These are phyloP conservation scores for Camellia oleifera DNA, from an alignment of 179 eudicot species.

Conservation along the genomic window DNA sequence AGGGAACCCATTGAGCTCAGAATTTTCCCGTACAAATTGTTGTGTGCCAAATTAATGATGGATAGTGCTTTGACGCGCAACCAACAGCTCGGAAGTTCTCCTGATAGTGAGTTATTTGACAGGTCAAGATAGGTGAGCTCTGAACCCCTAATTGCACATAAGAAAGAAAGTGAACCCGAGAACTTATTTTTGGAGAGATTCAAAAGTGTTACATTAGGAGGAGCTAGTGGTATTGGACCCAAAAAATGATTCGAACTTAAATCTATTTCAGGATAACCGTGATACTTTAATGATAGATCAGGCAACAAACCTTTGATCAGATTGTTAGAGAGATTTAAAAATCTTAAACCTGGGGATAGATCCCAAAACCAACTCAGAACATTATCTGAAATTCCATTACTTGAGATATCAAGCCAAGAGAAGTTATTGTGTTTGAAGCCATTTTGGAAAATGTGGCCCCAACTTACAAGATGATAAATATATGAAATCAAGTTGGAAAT, in stretches of 20 bases:
- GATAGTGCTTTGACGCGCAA: background rate
- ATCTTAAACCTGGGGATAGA: no score
- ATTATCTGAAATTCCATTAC: no score
- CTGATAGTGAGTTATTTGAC: background rate
- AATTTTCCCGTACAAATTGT: background rate
- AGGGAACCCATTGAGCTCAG: background rate
- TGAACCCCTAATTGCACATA: background rate
- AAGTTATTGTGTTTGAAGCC: no score
- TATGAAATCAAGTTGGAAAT: no score
- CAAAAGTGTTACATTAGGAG: background rate
- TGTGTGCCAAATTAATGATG: background rate
- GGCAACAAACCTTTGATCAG: no score
- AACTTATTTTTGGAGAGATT: background rate
- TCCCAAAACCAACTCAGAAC: no score
- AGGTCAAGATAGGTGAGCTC: background rate
- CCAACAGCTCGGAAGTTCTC: background rate
- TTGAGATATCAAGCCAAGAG: no score
- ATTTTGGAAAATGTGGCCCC: no score
- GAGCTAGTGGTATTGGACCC: background rate
- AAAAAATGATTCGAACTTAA: background rate
- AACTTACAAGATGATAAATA: no score
- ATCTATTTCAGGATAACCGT: background rate
- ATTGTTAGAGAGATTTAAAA: no score
- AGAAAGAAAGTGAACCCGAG: background rate
- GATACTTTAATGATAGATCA: no score